Evolutionary conservation across 352 stramenopile genomes (phyloP).

Genomic region (Globisporangium echinulatum): DNA sequence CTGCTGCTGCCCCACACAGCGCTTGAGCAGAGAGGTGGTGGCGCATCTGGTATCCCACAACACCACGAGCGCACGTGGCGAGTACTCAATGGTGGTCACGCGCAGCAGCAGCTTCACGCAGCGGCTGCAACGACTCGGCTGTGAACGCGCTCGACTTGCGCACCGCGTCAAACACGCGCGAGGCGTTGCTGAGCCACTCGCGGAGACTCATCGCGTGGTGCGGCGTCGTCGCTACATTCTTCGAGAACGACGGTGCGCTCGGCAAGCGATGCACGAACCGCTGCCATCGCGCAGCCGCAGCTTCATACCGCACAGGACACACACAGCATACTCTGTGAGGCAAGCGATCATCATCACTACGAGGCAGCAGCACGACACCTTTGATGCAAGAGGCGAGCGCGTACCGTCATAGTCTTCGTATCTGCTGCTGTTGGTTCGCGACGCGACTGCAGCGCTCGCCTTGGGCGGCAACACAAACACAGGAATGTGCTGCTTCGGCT

Average conservation of each 20-base stretch:
- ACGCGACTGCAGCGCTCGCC: neutral
- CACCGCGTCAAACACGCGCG: constrained; percentile 59
- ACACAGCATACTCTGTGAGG: constrained; percentile 1
- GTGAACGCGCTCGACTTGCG: constrained; percentile 60
- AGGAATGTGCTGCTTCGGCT: constrained; percentile 6
- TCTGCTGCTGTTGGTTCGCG: constrained; percentile 8
- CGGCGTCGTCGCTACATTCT: constrained; percentile 2
- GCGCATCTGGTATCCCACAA: too few species aligned
- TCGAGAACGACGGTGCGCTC: constrained; percentile 16
- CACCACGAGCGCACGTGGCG: too few species aligned
- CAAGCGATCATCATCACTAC: constrained; percentile 5
- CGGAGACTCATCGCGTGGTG: constrained; percentile 38
- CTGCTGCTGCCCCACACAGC: too few species aligned
- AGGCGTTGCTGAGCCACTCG: constrained; percentile 71
- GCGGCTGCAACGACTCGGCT: constrained; percentile 21
- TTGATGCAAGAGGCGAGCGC: constrained; percentile 6
- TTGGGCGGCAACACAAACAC: constrained; percentile 11
- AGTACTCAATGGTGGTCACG: constrained; percentile 30
- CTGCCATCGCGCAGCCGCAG: constrained; percentile 9
- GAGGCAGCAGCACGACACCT: too few species aligned
- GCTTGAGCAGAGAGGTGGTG: too few species aligned
- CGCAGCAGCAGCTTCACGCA: too few species aligned
- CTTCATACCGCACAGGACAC: neutral
- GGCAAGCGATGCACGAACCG: constrained; percentile 13
- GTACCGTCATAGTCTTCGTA: constrained; percentile 25